Conservation (phyloP, 441 rosid genomes). For the Breynia disticha region DNA sequence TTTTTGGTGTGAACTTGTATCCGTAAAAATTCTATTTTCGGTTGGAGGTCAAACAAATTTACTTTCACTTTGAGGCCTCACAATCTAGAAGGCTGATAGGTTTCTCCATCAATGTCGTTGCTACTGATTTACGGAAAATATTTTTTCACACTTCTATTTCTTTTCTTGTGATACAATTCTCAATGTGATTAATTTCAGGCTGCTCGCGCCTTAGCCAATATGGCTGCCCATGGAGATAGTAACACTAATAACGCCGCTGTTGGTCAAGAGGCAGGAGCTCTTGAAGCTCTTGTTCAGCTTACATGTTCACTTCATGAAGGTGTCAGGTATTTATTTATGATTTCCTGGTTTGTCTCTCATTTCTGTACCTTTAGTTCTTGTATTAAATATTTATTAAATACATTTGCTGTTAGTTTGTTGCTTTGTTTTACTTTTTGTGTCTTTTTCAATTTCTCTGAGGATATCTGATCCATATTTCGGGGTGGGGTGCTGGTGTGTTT, state of each 20-base stretch:
- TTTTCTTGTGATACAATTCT: not conserved
- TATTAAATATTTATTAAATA: too few species aligned
- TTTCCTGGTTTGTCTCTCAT: constrained; percentile 3
- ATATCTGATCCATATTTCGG: not conserved
- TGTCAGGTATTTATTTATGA: constrained; percentile 48
- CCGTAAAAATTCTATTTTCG: too few species aligned
- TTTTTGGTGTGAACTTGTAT: too few species aligned
- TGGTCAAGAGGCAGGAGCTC: constrained; percentile 92
- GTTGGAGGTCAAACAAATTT: too few species aligned
- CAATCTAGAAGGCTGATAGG: too few species aligned
- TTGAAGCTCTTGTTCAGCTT: constrained; percentile 89
- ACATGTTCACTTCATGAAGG: constrained; percentile 87
- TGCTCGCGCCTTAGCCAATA: constrained; percentile 94
- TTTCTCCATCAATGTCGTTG: too few species aligned
- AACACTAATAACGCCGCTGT: constrained; percentile 88
- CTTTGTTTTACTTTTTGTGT: not conserved
- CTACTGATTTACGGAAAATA: not conserved
- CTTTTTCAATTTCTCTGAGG: not conserved
- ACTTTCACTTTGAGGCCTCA: too few species aligned
- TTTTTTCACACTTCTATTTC: not conserved
- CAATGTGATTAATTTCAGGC: constrained; percentile 36
- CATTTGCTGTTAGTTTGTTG: not conserved
- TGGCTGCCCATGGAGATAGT: constrained; percentile 99
- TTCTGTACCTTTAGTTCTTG: not conserved
- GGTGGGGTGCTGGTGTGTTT: too few species aligned